Percentiles rank a stretch among this genome's conserved stretches.
Evolutionary conservation across 2,329 filamentous ascomycete genomes (phyloP).

Genomic region (Cylindrodendrum hubeiense): DNA sequence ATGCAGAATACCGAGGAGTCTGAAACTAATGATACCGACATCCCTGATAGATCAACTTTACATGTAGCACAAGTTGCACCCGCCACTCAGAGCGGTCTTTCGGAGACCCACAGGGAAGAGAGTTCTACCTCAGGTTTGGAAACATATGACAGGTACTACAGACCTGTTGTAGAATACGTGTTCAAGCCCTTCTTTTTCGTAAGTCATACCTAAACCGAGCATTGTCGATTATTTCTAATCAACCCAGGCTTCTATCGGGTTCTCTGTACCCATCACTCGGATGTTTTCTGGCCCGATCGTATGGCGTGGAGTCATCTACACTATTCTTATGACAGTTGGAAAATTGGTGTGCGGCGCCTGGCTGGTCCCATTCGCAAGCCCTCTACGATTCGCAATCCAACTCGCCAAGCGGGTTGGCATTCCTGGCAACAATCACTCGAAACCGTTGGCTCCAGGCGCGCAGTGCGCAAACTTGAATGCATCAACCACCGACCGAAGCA

Average conservation of each 20-base stretch:
- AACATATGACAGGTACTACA: constrained; percentile 48
- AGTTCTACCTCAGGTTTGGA: constrained; percentile 19
- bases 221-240: neutral
- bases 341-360: constrained; percentile 73
- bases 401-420: neutral
- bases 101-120: no score
- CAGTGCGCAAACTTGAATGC: constrained; percentile 26
- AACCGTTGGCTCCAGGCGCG: constrained; percentile 15
- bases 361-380: constrained; percentile 55
- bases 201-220: constrained; percentile 36
- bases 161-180: constrained; percentile 58
- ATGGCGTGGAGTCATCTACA: constrained; percentile 81
- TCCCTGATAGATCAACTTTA: no score
- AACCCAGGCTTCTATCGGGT: constrained; percentile 72
- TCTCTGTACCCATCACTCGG: constrained; percentile 79
- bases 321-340: constrained; percentile 74
- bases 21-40: neutral
- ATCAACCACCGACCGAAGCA: neutral
- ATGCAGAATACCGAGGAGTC: neutral
- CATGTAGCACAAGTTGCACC: no score
- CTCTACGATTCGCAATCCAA: neutral
- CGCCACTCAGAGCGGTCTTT: no score
- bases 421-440: neutral
- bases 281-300: constrained; percentile 75
- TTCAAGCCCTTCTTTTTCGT: constrained; percentile 82